Base-by-base conservation (phyloP, 257 asterid genomes). In the Petunia axillaris region DNA sequence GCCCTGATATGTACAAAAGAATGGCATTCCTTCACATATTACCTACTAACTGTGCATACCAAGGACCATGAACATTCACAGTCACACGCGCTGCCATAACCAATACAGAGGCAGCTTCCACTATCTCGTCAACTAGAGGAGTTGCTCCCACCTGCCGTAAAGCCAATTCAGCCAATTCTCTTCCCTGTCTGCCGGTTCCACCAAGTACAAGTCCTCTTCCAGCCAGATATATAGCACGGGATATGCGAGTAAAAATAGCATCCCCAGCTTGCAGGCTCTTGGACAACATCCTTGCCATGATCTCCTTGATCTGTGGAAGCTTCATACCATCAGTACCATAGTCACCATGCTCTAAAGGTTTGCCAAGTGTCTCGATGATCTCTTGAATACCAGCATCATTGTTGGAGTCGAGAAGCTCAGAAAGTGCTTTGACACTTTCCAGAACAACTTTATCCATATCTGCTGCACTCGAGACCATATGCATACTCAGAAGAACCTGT, bases 221-320 rank as follows among this genome's bases (percentile, higher is more conserved):
- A 60, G 93, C 97, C 79, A 88, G 64, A 75, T 89, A 91, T 35
- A 90, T 85, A 1, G 95, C 94, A 38, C 84, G 89, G 39, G 98
- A 87, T 46, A 94, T 90, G 46, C 88, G 87, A 40, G 57, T 46
- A 79, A 94, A 93, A 76, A 94, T 80, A 3, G 94, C 79, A 79
- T 94, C 98, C 9, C 86, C 96, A 76, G 90, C 95, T 86, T 91
- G 98, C 82, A 94, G 86, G 86, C 94, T 91, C 83, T 89, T 94
- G 87, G 89, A 84, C 77, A 94, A 63, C 97, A 93, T 93, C 80
- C 97, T 91, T n/a, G 84, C 88, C 92, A 93, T 93, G 43, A 94
- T 83, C 54, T 90, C 92, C 88, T 90, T 89, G 82, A 83, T 55
- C 1, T 90, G 62, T 62, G 89, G 87, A 57, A 85, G 87, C 85